Base-by-base conservation (phyloP, 2,329 filamentous ascomycete species). In the Arthrobotrys sphaeroides region DNA sequence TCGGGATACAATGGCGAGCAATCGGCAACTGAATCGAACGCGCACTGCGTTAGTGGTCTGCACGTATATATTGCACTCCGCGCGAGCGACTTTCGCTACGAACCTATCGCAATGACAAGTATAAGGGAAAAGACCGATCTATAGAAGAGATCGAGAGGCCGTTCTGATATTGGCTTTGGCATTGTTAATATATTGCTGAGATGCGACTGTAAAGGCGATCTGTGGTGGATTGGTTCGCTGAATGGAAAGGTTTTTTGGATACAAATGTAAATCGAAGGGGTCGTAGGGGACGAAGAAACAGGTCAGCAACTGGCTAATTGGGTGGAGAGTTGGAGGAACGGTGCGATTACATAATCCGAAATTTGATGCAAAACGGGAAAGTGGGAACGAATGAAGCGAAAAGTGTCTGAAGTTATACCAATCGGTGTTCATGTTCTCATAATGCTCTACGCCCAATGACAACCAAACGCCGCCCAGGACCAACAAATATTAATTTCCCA, bases 1-100 rank as follows among this genome's bases (percentile, higher is more conserved):
- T 75, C 64, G 10, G 72, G 72, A 38, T 75, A 75, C 16, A 75
- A 40, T 4, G 72, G 72, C 7, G 72, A 69, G 16, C 72, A 75
- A 24, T 75, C 72, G 49, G 64, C 72, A 16, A 75, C 72, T 75
- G 26, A n/a, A 18, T 38, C 9, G 20, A 18, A 26, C 5, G 24
- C n/a, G n/a, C n/a, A n/a, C 6, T 24, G n/a, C 24, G 38, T 68
- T 45, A 38, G 22, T 20, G n/a, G n/a, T n/a, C n/a, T n/a, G n/a
- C n/a, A n/a, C n/a, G n/a, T n/a, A n/a, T n/a, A n/a, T n/a, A n/a
- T n/a, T n/a, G n/a, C 5, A 22, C 2, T 20, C 7, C 7, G 38
- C 10, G 22, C 5, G 4, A 7, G n/a, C 16, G 24, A 28, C 45
- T 16, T 12, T n/a, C 22, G 47, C 16, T 28, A 73, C 60, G 5